These are phyloP conservation scores for Neoconidiobolus thromboides DNA, from an alignment of 371 early-diverging fungal genomes.

Conservation along the genomic window DNA sequence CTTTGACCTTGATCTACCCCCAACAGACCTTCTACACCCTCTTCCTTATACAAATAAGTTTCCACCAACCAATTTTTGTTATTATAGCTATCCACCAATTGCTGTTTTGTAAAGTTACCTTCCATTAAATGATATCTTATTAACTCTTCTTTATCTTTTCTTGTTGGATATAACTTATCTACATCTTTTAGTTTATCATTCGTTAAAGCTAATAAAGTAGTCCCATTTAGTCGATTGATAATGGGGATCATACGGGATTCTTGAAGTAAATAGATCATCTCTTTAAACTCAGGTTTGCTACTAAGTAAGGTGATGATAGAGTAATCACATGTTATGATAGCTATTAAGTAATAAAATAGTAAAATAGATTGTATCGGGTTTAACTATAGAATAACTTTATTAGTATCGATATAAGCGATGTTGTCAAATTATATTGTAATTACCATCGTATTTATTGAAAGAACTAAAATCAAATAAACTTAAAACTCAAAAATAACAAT, in stretches of 20 bases:
- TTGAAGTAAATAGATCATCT: constrained; percentile 2
- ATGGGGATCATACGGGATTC: not conserved
- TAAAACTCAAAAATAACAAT: too few relatives aligned
- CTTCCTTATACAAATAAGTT: not conserved
- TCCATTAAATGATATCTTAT: not conserved
- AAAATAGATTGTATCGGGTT: too few relatives aligned
- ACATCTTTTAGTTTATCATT: not conserved
- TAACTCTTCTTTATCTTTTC: not conserved
- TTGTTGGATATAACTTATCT: not conserved
- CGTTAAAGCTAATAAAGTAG: not conserved
- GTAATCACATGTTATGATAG: too few relatives aligned
- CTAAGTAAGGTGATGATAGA: not conserved
- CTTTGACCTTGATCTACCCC: not conserved
- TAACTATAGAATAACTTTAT: too few relatives aligned
- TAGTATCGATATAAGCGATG: too few relatives aligned
- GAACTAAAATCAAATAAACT: too few relatives aligned
- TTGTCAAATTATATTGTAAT: too few relatives aligned
- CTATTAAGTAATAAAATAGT: too few relatives aligned
- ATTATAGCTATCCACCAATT: not conserved
- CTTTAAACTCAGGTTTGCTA: not conserved
- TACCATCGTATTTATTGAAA: too few relatives aligned
- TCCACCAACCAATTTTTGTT: not conserved
- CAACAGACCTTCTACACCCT: not conserved
- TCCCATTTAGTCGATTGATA: not conserved
- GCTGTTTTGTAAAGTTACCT: not conserved